Evolutionary conservation across 768 basidiomycete species (phyloP), one percentile per base, ranked within the genome.

Genomic region (Psilocybe cubensis): DNA sequence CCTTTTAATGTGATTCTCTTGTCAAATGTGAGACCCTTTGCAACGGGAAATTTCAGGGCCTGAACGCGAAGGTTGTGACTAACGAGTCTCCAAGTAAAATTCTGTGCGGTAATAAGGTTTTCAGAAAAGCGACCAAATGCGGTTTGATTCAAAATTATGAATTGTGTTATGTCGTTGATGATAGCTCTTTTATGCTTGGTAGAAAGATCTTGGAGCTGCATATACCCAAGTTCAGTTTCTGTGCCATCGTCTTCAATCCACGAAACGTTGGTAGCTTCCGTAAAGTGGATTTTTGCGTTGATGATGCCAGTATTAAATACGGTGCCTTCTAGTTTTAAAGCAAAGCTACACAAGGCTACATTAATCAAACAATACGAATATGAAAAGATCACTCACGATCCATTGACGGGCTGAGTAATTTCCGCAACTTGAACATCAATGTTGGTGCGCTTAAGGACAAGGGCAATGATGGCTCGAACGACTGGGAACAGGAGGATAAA

Each of bases 401-500:
- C 70, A 59, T 89, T 89, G n/a, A 74, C 66, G 4, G 88, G 83
- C 17, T 71, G 72, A 0, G 74, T 74, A 54, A 89, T 87, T 14
- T 71, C 69, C 7, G 82, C 86, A 24, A 66, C 66, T 24, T 84
- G 74, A 42, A 91, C 74, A 54, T 84, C 76, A 29, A 91, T 73
- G 20, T 76, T 76, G 29, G 82, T 72, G 33, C 76, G 75, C 55
- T 88, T 83, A 14, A 90, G 79, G 38, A 90, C 81, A 40, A 84
- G 77, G 60, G 88, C 87, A 18, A 82, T 79, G 60, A 89, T 86
- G 43, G 87, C 87, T 48, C 72, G 79, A 54, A 90, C 76, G 54
- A 90, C 85, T 5, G 88, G 88, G 68, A 83, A 90, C 21, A 91
- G 69, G 10, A 89, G 45, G 58, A 90, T 81, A 70, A 90, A 91